Base-by-base conservation (phyloP, 139 green algal genomes). In the Zygnema circumcarinatum region DNA sequence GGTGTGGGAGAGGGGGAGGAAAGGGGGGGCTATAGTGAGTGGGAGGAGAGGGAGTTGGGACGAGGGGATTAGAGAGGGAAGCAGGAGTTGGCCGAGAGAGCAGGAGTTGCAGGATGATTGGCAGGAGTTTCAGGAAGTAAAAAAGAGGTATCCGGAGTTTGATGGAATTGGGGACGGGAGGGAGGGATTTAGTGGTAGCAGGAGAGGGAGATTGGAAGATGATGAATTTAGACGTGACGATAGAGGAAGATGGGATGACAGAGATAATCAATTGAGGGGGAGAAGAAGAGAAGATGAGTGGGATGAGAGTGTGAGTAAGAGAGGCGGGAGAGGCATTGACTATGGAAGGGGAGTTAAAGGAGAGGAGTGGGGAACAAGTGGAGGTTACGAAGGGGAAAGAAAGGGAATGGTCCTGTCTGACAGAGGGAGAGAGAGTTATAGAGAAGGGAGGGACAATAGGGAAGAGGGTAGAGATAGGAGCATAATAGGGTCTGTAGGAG, bases 31-130 rank as follows among this genome's bases (percentile, higher is more conserved):
- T n/a, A 72, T n/a, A n/a, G 29, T n/a, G 29, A 72, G 76, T 16
- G 47, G 52, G 76, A 83, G 76, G 25, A 76, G 53, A 80, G 76
- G 53, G 76, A 68, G n/a, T n/a, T n/a, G n/a, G n/a, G n/a, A n/a
- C n/a, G n/a, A n/a, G 79, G 79, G 20, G 68, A 53, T 32, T 29
- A 47, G 79, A 62, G 7, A 62, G 47, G 47, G 47, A 16, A 16
- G 47, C 16, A 62, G 47, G 16, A 11, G 38, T 25, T 7, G 11
- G 36, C 7, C 7, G 38, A 78, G 69, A 11, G 69, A 78, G 7
- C 7, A 78, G 69, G 16, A 62, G 47, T 62, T 62, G 16, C 7
- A 62, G 16, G 47, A 62, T 62, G 47, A 62, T 7, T 62, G 47
- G 47, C 7, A 62, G 16, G 7, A 7, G 7, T 62, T 25, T 16